Evolutionary conservation across 495 filamentous ascomycete species (phyloP), one percentile per base, ranked within the genome.

Genomic region (Penicillium cinerascens): DNA sequence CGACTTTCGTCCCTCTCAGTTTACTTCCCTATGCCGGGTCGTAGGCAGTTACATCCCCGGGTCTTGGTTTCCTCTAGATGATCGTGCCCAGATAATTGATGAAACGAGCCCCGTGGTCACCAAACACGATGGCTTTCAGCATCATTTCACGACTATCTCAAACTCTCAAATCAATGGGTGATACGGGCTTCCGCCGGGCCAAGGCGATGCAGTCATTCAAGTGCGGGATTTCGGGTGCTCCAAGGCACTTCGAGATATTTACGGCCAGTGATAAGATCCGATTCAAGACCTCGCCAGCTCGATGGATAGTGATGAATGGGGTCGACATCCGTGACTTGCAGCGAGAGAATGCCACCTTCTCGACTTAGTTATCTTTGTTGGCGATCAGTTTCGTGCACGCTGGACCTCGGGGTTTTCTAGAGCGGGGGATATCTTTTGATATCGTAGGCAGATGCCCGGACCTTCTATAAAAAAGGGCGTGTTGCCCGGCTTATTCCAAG

Each of bases 181-280:
- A 47, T 42, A 33, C 59, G 58, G 60, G 48, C 21, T 46, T 58
- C 61, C 64, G 61, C 44, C 61, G 61, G 59, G 61, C 64, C 64
- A 67, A 64, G 61, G 37, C 37, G 16, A 27, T 17, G 33, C 22
- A 51, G 42, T n/a, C 25, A n/a, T 45, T 43, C 23, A 5, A 13
- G n/a, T 44, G 22, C 11, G 44, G 33, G 21, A 48, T 21, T 51
- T 41, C 21, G 17, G 22, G 38, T 49, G 51, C 40, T 49, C 50
- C 26, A 16, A 37, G 36, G 40, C 8, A 29, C 46, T 23, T 26
- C 16, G 18, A 40, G 25, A 46, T 42, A 52, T 53, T 52, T 42
- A 44, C 44, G n/a, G 13, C 49, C 42, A 57, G 42, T 60, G 15
- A 52, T 13, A 43, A 39, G 25, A 36, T 44, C 1, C 29, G 13